Percentiles rank a stretch among this genome's conserved stretches.
Evolutionary conservation across 495 filamentous ascomycete genomes (phyloP).

Genomic region (Usnea hakonensis): DNA sequence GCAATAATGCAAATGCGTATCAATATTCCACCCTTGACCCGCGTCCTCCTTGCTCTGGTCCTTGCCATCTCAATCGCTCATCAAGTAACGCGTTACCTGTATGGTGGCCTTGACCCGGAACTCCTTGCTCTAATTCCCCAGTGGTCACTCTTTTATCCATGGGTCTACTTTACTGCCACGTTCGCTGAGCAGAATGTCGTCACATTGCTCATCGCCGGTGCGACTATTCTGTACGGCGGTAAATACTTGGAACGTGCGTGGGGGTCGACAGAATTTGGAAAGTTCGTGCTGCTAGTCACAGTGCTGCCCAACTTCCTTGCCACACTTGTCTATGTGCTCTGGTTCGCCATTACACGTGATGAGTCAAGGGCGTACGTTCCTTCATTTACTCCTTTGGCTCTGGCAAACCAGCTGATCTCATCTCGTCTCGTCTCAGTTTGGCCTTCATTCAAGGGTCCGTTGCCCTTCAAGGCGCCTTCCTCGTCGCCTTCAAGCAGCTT

Average conservation of each 20-base stretch:
- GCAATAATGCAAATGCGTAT: slow-evolving; percentile 64
- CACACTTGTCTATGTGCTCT: slow-evolving; percentile 62
- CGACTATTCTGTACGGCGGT: slow-evolving; percentile 86
- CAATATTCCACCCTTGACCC: slow-evolving; percentile 83
- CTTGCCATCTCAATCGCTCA: slow-evolving; percentile 72
- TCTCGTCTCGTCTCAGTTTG: slow-evolving; percentile 22
- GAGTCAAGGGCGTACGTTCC: slow-evolving; percentile 58
- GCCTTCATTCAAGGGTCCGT: slow-evolving; percentile 59
- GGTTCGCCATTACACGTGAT: slow-evolving; percentile 62
- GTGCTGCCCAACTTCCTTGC: slow-evolving; percentile 72
- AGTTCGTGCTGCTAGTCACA: slow-evolving; percentile 72
- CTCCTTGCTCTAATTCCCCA: slow-evolving; percentile 84
- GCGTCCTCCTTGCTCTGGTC: slow-evolving; percentile 65
- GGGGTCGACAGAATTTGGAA: slow-evolving; percentile 86
- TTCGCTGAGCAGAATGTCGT: slow-evolving; percentile 92
- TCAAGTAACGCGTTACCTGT: slow-evolving; percentile 63
- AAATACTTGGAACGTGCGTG: slow-evolving; percentile 94
- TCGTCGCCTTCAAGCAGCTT: slow-evolving; percentile 96
- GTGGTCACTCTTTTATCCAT: slow-evolving; percentile 76
- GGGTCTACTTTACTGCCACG: slow-evolving; percentile 81
- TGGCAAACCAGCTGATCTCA: slow-evolving; percentile 23
- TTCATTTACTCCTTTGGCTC: slow-evolving; percentile 22
- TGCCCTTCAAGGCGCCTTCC: slow-evolving; percentile 83
- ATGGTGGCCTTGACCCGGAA: slow-evolving; percentile 56
- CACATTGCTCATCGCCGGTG: slow-evolving; percentile 68